A percentile compares a stretch with the other conserved stretches of the same genome.
Evolutionary conservation across 306 rosid genomes (phyloP).

Genomic region (Cajanus cajan): DNA sequence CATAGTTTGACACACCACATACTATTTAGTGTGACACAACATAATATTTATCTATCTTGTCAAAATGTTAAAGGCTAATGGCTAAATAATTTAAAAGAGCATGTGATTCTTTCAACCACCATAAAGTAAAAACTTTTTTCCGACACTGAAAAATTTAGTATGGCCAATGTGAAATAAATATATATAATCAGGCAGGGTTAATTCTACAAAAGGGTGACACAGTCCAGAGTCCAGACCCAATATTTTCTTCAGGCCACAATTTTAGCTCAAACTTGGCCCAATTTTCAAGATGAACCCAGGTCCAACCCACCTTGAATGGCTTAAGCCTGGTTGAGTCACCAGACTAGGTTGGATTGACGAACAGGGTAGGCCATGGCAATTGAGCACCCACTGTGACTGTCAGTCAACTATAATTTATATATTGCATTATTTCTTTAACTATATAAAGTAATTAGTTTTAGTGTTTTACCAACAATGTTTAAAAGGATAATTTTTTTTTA

Average conservation of each 20-base stretch:
- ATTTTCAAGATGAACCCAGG: neutral
- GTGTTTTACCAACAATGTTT: conserved; percentile 17
- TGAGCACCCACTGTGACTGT: neutral
- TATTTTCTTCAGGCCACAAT: neutral
- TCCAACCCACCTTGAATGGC: neutral
- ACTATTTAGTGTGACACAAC: neutral
- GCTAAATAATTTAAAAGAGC: neutral
- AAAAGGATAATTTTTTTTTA: neutral
- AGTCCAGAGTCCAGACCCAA: neutral
- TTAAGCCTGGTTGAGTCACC: neutral
- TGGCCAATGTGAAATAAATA: neutral
- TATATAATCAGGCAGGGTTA: neutral
- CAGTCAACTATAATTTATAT: conserved; percentile 5
- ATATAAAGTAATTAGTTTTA: neutral
- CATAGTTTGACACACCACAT: neutral
- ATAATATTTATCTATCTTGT: neutral
- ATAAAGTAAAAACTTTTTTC: neutral
- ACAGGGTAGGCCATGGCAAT: neutral
- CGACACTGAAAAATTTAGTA: neutral
- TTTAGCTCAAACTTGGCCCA: neutral
- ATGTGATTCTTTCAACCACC: neutral
- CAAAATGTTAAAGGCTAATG: neutral
- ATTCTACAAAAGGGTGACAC: neutral
- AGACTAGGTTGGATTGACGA: neutral
- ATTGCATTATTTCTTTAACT: neutral